Conservation (phyloP, 2,329 filamentous ascomycete genomes). For the Phaeosphaeria sp. region DNA sequence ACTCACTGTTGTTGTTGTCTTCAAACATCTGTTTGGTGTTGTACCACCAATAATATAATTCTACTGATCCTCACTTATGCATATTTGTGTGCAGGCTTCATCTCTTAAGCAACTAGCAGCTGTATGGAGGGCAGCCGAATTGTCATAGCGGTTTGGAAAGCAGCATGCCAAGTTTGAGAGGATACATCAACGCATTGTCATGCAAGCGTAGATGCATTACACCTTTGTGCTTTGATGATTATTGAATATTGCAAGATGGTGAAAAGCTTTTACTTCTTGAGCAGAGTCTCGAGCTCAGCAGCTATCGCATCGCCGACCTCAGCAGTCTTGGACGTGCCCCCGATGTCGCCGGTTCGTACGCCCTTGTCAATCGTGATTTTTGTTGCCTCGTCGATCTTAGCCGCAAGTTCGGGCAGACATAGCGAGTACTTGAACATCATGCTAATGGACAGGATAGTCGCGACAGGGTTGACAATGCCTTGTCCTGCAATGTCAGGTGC, state of each 20-base stretch:
- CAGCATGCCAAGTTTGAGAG: too few species aligned
- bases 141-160: too few species aligned
- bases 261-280: slow-evolving; percentile 49
- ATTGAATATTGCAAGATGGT: not conserved
- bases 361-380: slow-evolving; percentile 79
- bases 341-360: slow-evolving; percentile 82
- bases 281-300: slow-evolving; percentile 72
- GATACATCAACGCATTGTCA: too few species aligned
- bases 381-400: slow-evolving; percentile 81
- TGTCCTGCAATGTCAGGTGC: slow-evolving; percentile 93
- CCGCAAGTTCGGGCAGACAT: slow-evolving; percentile 76
- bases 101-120: too few species aligned
- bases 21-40: too few species aligned
- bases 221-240: not conserved
- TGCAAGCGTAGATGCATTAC: too few species aligned
- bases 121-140: too few species aligned
- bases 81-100: not conserved
- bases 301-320: slow-evolving; percentile 86
- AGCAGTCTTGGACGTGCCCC: slow-evolving; percentile 73
- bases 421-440: slow-evolving; percentile 98
- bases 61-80: not conserved
- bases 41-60: too few species aligned
- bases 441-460: slow-evolving; percentile 87
- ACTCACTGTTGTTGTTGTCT: not conserved
- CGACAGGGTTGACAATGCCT: slow-evolving; percentile 90